phyloP scores from a whole-genome alignment of 805 yeast genomes.

The Pichia eremophila region DNA sequence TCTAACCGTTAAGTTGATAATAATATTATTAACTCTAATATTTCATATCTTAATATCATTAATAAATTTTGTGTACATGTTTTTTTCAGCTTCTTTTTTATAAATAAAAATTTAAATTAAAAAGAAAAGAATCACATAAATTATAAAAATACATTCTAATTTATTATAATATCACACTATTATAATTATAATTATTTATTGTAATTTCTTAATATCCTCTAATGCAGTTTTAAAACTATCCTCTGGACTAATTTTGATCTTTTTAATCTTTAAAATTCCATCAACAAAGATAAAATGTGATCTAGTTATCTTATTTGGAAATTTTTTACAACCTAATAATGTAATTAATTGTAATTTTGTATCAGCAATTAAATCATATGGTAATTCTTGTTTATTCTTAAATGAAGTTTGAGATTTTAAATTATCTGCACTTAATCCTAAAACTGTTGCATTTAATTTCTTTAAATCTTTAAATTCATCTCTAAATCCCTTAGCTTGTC shows the following conservation, averaged over 20 bases:
- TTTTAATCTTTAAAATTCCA: slow-evolving; percentile 53
- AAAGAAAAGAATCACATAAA: not conserved
- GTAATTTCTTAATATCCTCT: slow-evolving; percentile 41
- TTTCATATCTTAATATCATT: not conserved
- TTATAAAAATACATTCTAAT: too few species aligned
- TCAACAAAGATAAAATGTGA: slow-evolving; percentile 88
- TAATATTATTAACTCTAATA: too few species aligned
- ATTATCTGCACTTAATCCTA: slow-evolving; percentile 80
- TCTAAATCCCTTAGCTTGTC: slow-evolving; percentile 87
- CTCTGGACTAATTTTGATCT: slow-evolving; percentile 50
- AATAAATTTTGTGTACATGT: not conserved
- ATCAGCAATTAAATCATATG: slow-evolving; percentile 69
- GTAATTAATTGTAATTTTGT: slow-evolving; percentile 62
- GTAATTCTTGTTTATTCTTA: slow-evolving; percentile 60
- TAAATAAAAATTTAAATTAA: not conserved
- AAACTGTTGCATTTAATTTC: slow-evolving; percentile 46
- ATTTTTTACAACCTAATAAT: slow-evolving; percentile 73
- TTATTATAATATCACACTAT: too few species aligned
- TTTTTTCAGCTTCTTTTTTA: too few species aligned
- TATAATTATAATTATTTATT: too few species aligned
- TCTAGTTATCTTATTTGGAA: slow-evolving; percentile 65
- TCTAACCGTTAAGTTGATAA: slow-evolving; percentile 85
- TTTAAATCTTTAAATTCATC: slow-evolving; percentile 45
- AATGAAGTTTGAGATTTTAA: slow-evolving; percentile 71
- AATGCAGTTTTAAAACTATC: slow-evolving; percentile 52